phyloP scores from a whole-genome alignment of 352 stramenopile species.

The Blastocystis hominis region DNA sequence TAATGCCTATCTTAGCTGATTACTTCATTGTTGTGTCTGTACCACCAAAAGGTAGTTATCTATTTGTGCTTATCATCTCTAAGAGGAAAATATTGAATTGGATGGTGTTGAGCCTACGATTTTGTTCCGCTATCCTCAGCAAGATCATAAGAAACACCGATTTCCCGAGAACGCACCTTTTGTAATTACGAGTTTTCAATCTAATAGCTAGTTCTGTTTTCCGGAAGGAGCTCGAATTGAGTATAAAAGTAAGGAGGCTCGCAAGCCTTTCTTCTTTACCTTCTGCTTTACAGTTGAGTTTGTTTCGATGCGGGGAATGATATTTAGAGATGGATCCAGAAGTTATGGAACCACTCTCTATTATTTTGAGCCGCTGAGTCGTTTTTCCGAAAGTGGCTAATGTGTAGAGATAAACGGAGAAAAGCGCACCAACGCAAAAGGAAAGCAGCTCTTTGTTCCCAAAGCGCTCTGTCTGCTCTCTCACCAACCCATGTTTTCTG shows the following conservation, averaged over 20 bases:
- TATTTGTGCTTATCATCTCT: background rate
- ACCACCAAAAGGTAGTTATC: background rate
- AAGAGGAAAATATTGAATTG: constrained; percentile 35
- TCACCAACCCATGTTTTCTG: constrained; percentile 52
- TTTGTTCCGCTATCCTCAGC: constrained; percentile 41
- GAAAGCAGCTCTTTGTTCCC: constrained; percentile 47
- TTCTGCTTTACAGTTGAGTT: constrained; percentile 56
- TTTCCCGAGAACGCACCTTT: constrained; percentile 51
- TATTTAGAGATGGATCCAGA: constrained; percentile 36
- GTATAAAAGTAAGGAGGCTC: constrained; percentile 27
- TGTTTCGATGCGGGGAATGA: background rate
- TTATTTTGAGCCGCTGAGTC: constrained; percentile 52
- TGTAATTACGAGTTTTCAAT: background rate
- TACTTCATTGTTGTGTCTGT: constrained; percentile 55
- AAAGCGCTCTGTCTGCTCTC: constrained; percentile 47
- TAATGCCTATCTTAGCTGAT: constrained; percentile 40
- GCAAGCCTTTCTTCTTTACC: constrained; percentile 56
- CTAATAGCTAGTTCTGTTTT: constrained; percentile 55
- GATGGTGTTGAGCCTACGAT: constrained; percentile 47
- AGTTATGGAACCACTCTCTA: constrained; percentile 53
- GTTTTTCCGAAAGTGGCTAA: background rate
- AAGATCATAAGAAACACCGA: constrained; percentile 57
- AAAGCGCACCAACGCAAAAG: background rate
- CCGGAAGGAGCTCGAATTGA: constrained; percentile 47
- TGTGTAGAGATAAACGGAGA: constrained; percentile 19